Percentiles rank a stretch among this genome's conserved stretches.
Evolutionary conservation across 2,329 filamentous ascomycete species (phyloP).

Genomic region (Colletotrichum aenigma): DNA sequence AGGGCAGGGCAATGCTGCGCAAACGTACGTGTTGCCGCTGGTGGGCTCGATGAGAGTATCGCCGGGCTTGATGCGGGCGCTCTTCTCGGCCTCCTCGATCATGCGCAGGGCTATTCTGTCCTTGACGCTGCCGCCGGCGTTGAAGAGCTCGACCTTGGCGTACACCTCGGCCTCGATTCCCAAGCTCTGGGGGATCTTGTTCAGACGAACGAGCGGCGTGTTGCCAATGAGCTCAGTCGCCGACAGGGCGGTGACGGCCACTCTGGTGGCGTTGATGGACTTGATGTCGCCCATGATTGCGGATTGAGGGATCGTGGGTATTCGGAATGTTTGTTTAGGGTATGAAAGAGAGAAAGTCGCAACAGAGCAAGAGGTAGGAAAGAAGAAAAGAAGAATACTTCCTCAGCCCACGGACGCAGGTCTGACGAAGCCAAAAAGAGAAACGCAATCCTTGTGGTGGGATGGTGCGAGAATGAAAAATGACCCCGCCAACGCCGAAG

Average conservation of each 20-base stretch:
- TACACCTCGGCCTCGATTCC: conserved; percentile 90
- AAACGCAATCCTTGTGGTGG: conserved; percentile 18
- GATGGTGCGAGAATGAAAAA: conserved; percentile 17
- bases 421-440: neutral
- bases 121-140: conserved; percentile 92
- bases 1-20: neutral
- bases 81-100: conserved; percentile 93
- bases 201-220: conserved; percentile 92
- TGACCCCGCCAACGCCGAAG: conserved; percentile 22
- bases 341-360: neutral
- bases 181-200: conserved; percentile 88
- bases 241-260: conserved; percentile 52
- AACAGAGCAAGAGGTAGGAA: neutral
- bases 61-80: conserved; percentile 92
- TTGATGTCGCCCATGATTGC: conserved; percentile 22
- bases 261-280: conserved; percentile 13
- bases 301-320: neutral
- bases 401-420: neutral
- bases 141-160: conserved; percentile 92
- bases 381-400: neutral
- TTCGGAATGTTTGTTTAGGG: accelerated
- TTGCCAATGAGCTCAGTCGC: conserved; percentile 92
- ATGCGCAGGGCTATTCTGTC: conserved; percentile 95
- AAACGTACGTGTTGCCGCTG: conserved; percentile 82
- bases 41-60: conserved; percentile 98